Percentiles rank a stretch among this genome's conserved stretches.
Conservation (phyloP, 192 early-diverging fungal genomes). For the Backusella westeae region DNA sequence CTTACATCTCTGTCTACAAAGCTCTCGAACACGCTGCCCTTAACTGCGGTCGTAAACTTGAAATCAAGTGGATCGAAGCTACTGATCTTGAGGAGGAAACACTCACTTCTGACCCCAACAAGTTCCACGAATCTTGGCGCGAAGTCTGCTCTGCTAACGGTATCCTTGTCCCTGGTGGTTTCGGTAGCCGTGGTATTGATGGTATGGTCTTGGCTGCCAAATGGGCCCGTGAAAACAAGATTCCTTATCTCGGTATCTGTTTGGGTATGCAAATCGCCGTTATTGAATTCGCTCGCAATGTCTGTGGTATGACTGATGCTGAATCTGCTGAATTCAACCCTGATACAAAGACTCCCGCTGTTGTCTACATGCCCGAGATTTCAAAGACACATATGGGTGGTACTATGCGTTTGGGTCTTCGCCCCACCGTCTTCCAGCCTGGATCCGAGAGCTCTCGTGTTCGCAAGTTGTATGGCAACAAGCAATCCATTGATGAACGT, state of each 20-base stretch:
- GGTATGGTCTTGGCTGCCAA: conserved; percentile 93
- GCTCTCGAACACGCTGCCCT: conserved; percentile 92
- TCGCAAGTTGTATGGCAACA: conserved; percentile 62
- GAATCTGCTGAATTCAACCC: conserved; percentile 85
- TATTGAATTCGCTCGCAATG: conserved; percentile 95
- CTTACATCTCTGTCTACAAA: conserved; percentile 98
- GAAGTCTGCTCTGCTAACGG: conserved; percentile 83
- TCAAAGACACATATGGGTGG: conserved; percentile 88
- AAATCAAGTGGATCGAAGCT: conserved; percentile 93
- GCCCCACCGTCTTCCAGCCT: conserved; percentile 75
- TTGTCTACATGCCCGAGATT: conserved; percentile 98
- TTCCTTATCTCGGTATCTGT: conserved; percentile 98
- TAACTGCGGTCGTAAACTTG: conserved; percentile 79
- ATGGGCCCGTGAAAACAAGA: conserved; percentile 95
- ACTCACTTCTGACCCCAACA: conserved; percentile 76
- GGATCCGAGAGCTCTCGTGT: conserved; percentile 64
- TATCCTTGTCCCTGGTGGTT: conserved; percentile 96
- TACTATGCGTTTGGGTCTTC: conserved; percentile 92
- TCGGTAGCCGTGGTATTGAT: conserved; percentile 94
- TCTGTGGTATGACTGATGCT: conserved; percentile 77
- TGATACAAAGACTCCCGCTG: conserved; percentile 66
- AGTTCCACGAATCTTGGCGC: conserved; percentile 96
- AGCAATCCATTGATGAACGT: conserved; percentile 71
- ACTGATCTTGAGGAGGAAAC: conserved; percentile 80
- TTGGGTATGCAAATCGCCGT: conserved; percentile 96